These are phyloP conservation scores for Pseudocercospora cruenta DNA, from an alignment of 2,329 filamentous ascomycete genomes.

Conservation along the genomic window DNA sequence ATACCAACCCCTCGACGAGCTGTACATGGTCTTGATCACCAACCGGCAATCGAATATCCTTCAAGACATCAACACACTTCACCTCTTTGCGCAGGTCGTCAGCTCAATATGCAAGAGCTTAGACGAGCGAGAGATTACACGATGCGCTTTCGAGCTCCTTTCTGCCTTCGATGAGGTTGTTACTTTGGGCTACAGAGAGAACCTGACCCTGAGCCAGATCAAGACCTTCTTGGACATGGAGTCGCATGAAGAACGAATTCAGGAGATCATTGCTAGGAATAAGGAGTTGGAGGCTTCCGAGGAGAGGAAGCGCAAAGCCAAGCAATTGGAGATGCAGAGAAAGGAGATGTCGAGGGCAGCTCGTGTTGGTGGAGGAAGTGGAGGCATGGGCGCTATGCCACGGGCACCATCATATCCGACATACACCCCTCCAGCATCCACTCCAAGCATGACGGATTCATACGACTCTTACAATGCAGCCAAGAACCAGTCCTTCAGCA, in stretches of 20 bases:
- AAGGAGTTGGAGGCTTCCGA: constrained; percentile 98
- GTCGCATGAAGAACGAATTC: constrained; percentile 96
- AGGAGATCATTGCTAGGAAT: constrained; percentile 95
- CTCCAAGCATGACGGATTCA: constrained; percentile 74
- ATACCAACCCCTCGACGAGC: constrained; percentile 97
- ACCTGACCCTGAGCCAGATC: constrained; percentile 94
- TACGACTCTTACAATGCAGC: constrained; percentile 96
- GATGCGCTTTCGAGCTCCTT: constrained; percentile 93
- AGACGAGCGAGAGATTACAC: constrained; percentile 92
- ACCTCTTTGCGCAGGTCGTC: constrained; percentile 96
- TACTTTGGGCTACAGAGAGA: constrained; percentile 93
- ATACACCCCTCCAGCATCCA: constrained; percentile 86
- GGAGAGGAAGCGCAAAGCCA: constrained; percentile 97
- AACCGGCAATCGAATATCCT: constrained; percentile 99
- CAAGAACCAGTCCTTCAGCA: constrained; percentile 89
- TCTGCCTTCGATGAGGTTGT: constrained; percentile 98
- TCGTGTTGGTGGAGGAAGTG: constrained; percentile 47
- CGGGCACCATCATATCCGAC: constrained; percentile 83
- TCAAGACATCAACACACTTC: constrained; percentile 97
- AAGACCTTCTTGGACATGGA: constrained; percentile 99
- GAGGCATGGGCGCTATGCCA: constrained; percentile 56
- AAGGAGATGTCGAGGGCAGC: constrained; percentile 87
- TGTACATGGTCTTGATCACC: constrained; percentile 99
- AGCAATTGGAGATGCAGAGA: constrained; percentile 97
- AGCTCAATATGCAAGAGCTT: constrained; percentile 94